These are phyloP conservation scores for Spatholobus suberectus DNA, from an alignment of 306 rosid genomes.

Conservation along the genomic window DNA sequence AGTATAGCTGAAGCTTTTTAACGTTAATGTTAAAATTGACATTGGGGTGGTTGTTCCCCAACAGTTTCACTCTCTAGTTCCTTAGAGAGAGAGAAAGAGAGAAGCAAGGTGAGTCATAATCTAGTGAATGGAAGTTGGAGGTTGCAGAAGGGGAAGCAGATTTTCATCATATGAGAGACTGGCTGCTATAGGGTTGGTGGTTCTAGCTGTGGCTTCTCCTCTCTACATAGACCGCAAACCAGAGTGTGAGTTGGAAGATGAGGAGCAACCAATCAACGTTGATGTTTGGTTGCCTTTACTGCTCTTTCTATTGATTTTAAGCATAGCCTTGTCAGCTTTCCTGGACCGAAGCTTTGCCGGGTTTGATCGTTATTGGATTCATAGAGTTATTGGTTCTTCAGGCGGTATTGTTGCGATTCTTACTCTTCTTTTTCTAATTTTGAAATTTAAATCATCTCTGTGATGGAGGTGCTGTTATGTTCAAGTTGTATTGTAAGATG, in stretches of 20 bases:
- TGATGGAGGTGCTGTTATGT: conserved; percentile 35
- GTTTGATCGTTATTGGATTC: conserved; percentile 87
- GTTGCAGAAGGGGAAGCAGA: conserved; percentile 51
- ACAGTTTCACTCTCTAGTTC: conserved; percentile 17
- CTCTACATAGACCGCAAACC: conserved; percentile 70
- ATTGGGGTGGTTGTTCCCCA: conserved; percentile 11
- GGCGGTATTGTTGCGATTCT: conserved; percentile 69
- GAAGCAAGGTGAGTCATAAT: background rate
- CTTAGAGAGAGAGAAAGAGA: background rate
- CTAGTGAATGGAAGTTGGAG: conserved; percentile 62
- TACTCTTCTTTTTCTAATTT: conserved; percentile 72
- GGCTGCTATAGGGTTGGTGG: conserved; percentile 60
- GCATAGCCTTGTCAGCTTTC: conserved; percentile 57
- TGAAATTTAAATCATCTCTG: conserved; percentile 73
- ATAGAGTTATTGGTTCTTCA: conserved; percentile 89
- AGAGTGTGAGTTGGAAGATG: conserved; percentile 54
- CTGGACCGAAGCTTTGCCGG: conserved; percentile 60
- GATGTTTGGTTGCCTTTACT: conserved; percentile 67
- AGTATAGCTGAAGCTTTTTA: background rate
- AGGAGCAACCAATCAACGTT: conserved; percentile 51
- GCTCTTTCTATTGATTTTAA: conserved; percentile 64
- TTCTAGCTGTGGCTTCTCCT: conserved; percentile 86
- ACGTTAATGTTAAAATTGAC: background rate
- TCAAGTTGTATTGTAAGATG: conserved; percentile 29
- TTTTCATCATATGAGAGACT: conserved; percentile 67